phyloP scores from a whole-genome alignment of 805 yeast genomes.

The Candida hungchunana region DNA sequence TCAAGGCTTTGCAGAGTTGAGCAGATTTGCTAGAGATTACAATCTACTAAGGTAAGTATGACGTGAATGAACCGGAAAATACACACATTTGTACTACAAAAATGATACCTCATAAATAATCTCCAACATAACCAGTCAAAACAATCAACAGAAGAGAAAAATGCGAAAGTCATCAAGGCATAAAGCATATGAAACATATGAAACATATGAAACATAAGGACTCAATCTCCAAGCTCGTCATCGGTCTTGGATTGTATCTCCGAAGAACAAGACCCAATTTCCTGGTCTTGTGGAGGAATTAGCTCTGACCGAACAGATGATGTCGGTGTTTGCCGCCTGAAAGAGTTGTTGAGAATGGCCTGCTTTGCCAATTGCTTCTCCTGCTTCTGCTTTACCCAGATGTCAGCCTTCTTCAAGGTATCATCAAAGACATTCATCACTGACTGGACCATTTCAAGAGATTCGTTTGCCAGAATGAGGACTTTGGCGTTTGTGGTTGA shows the following conservation, averaged over 20 bases:
- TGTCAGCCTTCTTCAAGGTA: slow-evolving; percentile 78
- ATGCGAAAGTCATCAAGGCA: too few species aligned
- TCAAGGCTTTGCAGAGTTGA: slow-evolving; percentile 73
- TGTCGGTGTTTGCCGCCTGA: slow-evolving; percentile 12
- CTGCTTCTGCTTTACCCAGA: slow-evolving; percentile 61
- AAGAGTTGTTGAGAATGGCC: slow-evolving; percentile 23
- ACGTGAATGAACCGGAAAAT: not conserved
- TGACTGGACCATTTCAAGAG: slow-evolving; percentile 76
- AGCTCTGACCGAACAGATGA: not conserved
- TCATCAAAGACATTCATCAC: slow-evolving; percentile 83
- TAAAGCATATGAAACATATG: too few species aligned
- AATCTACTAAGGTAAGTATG: not conserved
- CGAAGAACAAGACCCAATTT: too few species aligned
- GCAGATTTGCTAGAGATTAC: not conserved
- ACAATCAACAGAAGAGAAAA: too few species aligned
- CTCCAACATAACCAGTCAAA: too few species aligned
- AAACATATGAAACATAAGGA: too few species aligned
- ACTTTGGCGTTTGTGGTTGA: slow-evolving; percentile 59
- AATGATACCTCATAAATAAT: too few species aligned
- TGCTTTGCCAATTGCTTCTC: slow-evolving; percentile 31
- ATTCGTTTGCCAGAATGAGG: slow-evolving; percentile 80
- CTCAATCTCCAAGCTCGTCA: too few species aligned
- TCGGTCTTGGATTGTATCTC: too few species aligned
- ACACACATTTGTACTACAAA: too few species aligned
- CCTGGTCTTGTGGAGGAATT: too few species aligned